Percentiles rank a stretch among this genome's conserved stretches.
Conservation (phyloP, 805 yeast species). For the Candida coquimbonensis region DNA sequence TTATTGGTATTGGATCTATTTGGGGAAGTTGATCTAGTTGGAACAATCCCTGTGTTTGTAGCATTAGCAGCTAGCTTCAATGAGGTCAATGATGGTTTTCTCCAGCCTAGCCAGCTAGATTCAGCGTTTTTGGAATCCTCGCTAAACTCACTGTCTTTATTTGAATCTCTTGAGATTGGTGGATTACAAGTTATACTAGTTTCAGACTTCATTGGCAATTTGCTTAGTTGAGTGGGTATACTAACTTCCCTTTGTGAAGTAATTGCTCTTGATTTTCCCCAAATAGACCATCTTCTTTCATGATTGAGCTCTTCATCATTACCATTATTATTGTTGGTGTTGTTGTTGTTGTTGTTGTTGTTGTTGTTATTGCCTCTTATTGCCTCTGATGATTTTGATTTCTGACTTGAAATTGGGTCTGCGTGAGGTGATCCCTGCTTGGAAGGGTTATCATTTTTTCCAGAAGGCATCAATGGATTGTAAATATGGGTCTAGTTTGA, state of each 20-base stretch:
- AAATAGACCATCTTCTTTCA: constrained; percentile 4
- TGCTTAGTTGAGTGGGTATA: neutral
- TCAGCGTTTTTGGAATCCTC: neutral
- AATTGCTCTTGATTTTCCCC: constrained; percentile 1
- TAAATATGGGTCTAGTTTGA: no score
- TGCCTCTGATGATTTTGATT: neutral
- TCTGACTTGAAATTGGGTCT: no score
- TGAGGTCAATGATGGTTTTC: constrained; percentile 19
- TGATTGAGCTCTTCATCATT: neutral
- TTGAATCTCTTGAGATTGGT: constrained; percentile 1
- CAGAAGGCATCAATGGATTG: no score
- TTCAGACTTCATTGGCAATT: constrained; percentile 1
- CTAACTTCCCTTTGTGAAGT: neutral
- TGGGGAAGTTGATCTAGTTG: neutral
- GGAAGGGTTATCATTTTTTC: no score
- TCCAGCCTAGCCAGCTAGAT: constrained; percentile 19
- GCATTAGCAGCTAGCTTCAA: constrained; percentile 9
- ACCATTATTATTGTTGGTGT: no score
- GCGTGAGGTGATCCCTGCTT: no score
- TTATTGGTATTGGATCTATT: no score
- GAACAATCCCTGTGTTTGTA: constrained; percentile 21
- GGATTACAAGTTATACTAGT: neutral
- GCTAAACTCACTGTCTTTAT: neutral
- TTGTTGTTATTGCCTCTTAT: neutral
- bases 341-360: neutral